These are phyloP conservation scores for Fusarium nodosum DNA, from an alignment of 2,329 filamentous ascomycete genomes.

Conservation along the genomic window DNA sequence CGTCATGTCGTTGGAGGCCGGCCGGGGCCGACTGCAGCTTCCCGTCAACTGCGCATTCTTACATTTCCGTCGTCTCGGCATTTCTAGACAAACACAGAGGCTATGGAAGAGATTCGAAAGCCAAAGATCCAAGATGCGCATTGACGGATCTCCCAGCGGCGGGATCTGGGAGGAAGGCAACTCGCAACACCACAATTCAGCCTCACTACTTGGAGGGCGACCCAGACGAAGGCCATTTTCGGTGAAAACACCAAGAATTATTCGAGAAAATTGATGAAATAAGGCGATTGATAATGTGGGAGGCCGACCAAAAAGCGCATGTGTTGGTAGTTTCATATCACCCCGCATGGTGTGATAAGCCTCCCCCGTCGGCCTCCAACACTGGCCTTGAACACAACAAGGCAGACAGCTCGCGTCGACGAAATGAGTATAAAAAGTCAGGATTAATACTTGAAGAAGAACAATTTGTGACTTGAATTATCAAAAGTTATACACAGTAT, in stretches of 20 bases:
- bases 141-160: slow-evolving; percentile 12
- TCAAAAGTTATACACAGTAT: not conserved
- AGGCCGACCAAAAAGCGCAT: slow-evolving; percentile 16
- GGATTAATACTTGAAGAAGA: not conserved
- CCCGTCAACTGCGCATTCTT: not conserved
- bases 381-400: slow-evolving; percentile 30
- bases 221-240: slow-evolving; percentile 13
- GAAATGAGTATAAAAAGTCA: not conserved
- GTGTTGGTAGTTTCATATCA: slow-evolving; percentile 17
- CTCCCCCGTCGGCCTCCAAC: slow-evolving; percentile 37
- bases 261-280: slow-evolving; percentile 5
- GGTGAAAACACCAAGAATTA: not conserved
- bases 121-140: not conserved
- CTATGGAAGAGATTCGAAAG: not conserved
- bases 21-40: slow-evolving; percentile 7
- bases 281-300: slow-evolving; percentile 16
- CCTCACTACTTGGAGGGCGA: slow-evolving; percentile 34
- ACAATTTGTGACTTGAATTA: too few species aligned
- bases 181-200: slow-evolving; percentile 19
- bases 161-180: not conserved
- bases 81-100: not conserved
- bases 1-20: slow-evolving; percentile 19
- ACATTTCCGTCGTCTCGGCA: not conserved
- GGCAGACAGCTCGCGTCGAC: not conserved
- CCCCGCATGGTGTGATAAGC: slow-evolving; percentile 44